A percentile compares a stretch with the other conserved stretches of the same genome.
Evolutionary conservation across 768 basidiomycete genomes (phyloP).

Genomic region (Leucosporidium scottii): DNA sequence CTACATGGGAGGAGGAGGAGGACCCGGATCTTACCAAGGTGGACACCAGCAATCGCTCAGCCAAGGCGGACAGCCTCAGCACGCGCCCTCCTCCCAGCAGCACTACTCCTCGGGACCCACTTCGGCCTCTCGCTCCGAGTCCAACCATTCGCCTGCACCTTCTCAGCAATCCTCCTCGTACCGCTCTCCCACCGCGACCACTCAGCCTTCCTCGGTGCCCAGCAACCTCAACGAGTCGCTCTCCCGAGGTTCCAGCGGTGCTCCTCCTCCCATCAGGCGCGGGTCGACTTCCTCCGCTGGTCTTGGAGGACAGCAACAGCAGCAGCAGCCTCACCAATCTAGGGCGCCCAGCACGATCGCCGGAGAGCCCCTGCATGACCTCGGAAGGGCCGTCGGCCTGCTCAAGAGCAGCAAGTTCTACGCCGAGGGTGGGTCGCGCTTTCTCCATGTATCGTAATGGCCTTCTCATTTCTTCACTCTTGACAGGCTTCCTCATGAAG

Average conservation of each 20-base stretch:
- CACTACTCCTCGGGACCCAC: neutral
- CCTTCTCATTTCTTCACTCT: too few species aligned
- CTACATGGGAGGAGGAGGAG: neutral
- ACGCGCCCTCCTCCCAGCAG: neutral
- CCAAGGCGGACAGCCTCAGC: too few species aligned
- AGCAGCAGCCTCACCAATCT: neutral
- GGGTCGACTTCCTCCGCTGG: too few species aligned
- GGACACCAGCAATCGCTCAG: neutral
- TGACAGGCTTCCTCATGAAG: conserved; percentile 52
- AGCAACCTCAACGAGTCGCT: too few species aligned
- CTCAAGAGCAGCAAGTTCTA: conserved; percentile 33
- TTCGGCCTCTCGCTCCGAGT: neutral
- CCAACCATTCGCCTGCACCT: neutral
- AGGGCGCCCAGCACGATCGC: conserved; percentile 16
- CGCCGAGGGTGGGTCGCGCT: conserved; percentile 13
- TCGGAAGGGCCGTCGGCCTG: conserved; percentile 17
- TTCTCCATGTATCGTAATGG: too few species aligned
- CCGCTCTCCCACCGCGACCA: neutral
- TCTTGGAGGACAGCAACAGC: too few species aligned
- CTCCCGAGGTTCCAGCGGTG: too few species aligned
- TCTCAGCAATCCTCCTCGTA: neutral
- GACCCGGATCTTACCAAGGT: neutral
- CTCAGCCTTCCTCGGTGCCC: neutral
- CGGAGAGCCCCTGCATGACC: conserved; percentile 30
- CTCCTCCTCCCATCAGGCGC: too few species aligned